These are phyloP conservation scores for Penicillium sp. DNA, from an alignment of 2,329 filamentous ascomycete species.

Conservation along the genomic window DNA sequence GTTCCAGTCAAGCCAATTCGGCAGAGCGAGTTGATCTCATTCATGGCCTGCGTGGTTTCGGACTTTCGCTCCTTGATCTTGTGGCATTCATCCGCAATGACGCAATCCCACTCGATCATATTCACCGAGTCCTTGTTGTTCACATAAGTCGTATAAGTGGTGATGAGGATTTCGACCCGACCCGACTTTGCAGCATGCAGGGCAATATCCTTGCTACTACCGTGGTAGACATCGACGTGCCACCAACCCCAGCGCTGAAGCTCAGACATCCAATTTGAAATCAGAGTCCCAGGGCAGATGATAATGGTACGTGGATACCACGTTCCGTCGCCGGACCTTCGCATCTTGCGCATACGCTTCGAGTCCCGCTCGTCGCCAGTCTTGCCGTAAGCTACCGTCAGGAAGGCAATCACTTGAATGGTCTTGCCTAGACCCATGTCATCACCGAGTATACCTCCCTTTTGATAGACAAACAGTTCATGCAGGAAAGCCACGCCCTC, in stretches of 20 bases:
- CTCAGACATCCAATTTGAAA: conserved; percentile 87
- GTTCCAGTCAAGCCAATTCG: conserved; percentile 91
- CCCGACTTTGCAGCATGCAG: conserved; percentile 68
- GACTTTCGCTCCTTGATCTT: conserved; percentile 73
- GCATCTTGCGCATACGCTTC: conserved; percentile 82
- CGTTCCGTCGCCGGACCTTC: conserved; percentile 49
- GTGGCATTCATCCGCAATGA: conserved; percentile 93
- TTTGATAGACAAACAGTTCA: conserved; percentile 82
- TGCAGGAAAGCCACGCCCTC: conserved; percentile 81
- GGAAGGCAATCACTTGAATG: conserved; percentile 87
- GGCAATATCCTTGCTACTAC: conserved; percentile 62
- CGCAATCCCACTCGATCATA: conserved; percentile 82
- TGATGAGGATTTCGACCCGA: conserved; percentile 82
- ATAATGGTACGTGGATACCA: conserved; percentile 86
- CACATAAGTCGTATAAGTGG: conserved; percentile 83
- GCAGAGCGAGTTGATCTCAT: conserved; percentile 82
- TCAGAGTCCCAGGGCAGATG: conserved; percentile 80
- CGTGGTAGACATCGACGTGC: conserved; percentile 79
- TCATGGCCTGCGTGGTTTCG: conserved; percentile 78
- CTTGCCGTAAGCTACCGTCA: conserved; percentile 89
- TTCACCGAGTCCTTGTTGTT: conserved; percentile 74
- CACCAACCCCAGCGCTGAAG: conserved; percentile 92
- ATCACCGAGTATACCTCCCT: conserved; percentile 84
- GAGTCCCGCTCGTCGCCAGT: conserved; percentile 79
- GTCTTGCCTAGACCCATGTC: conserved; percentile 99